Evolutionary conservation across 176 grass and related monocot species (phyloP), one percentile per base, ranked within the genome.

Genomic region (Themeda triandra): DNA sequence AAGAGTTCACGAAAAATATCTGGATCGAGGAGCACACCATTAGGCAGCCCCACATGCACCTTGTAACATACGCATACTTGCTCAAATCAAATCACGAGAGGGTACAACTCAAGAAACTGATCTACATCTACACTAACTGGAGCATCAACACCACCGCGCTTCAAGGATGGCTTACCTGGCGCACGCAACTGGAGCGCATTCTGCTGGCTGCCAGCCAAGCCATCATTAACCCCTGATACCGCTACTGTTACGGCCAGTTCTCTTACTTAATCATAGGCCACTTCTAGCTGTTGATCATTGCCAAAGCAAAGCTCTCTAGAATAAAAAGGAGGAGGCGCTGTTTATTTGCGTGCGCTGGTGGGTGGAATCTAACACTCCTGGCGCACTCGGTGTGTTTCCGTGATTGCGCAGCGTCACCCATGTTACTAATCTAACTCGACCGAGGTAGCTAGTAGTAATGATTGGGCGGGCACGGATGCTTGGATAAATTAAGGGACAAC

Each of bases 311-410:
- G 80, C 74, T 77, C 28, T 79, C n/a, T 77, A 29, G 8, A 48
- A 54, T 9, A 67, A 60, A 45, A 36, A 23, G 40, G 21, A 3
- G 21, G 13, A 44, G 10, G 1, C n/a, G 59, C n/a, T 25, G 59
- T 63, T 63, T 59, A 29, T 78, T 37, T 78, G 69, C 70, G 82
- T 79, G 71, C n/a, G 84, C 14, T 56, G 56, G 81, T 76, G 83
- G 83, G 89, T 56, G 85, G 85, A 84, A 88, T 88, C 82, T 91
- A 84, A 77, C 77, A 37, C 2, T 73, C 72, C 82, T 79, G 54
- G 9, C 49, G 66, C 66, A 8, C 67, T 49, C 36, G 80, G 80
- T 67, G 80, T 67, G 54, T 68, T 27, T 68, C 80, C 48, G 59
- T 87, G 76, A 71, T 84, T 84, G 69, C 24, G 81, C 75, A 63